phyloP scores from a whole-genome alignment of 768 basidiomycete genomes.

The Mycena capillaripes region DNA sequence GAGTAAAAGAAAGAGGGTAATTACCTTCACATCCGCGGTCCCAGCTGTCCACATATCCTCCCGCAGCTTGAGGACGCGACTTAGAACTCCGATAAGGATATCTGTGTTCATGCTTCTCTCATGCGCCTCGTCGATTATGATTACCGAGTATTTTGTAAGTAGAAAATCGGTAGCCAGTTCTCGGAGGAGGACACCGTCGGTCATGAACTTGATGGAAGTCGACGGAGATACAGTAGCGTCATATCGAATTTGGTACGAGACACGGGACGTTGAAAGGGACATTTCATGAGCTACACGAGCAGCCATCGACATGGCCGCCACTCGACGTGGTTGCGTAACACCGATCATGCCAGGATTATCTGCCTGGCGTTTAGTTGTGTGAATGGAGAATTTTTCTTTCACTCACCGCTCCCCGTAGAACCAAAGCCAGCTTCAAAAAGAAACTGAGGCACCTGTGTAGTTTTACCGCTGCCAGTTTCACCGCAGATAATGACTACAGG shows the following conservation, averaged over 20 bases:
- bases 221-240: conserved; percentile 92
- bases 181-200: conserved; percentile 95
- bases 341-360: conserved; percentile 99
- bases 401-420: conserved; percentile 81
- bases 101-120: conserved; percentile 99
- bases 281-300: conserved; percentile 93
- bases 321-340: conserved; percentile 96
- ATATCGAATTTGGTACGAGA: conserved; percentile 98
- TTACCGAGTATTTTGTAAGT: conserved; percentile 93
- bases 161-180: conserved; percentile 94
- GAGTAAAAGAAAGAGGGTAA: conserved; percentile 22
- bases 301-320: conserved; percentile 98
- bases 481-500: conserved; percentile 88
- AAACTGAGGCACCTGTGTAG: conserved; percentile 98
- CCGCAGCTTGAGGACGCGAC: conserved; percentile 89
- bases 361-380: conserved; percentile 45
- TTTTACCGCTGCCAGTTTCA: conserved; percentile 99
- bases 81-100: conserved; percentile 96
- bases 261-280: conserved; percentile 82
- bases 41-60: conserved; percentile 91
- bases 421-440: conserved; percentile 98
- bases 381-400: neutral
- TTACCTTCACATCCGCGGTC: conserved; percentile 79
- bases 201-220: conserved; percentile 99
- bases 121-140: conserved; percentile 98